These are phyloP conservation scores for Tolypocladium ophioglossoides DNA, from an alignment of 2,329 filamentous ascomycete genomes.

Conservation along the genomic window DNA sequence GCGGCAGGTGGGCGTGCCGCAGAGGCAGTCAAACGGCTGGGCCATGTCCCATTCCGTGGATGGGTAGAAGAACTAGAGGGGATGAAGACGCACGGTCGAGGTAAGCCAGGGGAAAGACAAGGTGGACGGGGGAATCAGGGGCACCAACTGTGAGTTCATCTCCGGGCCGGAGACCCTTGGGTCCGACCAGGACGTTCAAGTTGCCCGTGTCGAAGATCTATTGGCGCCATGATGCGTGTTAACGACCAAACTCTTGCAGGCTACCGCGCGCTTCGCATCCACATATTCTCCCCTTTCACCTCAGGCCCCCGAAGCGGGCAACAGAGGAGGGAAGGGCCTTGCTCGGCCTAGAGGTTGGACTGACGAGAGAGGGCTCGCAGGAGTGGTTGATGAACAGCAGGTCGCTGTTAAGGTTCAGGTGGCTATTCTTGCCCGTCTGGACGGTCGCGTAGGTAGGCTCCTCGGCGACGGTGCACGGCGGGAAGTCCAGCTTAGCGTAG, in stretches of 20 bases:
- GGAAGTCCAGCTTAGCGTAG: constrained; percentile 56
- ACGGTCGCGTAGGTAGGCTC: constrained; percentile 54
- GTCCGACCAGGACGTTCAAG: constrained; percentile 46
- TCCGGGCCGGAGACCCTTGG: constrained; percentile 40
- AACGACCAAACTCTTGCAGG: not conserved
- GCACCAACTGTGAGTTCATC: constrained; percentile 46
- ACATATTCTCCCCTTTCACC: not conserved
- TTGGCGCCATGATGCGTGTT: not conserved
- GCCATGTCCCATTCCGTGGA: constrained; percentile 68
- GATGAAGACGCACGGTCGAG: not conserved
- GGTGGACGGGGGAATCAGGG: not conserved
- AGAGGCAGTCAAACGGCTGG: constrained; percentile 59
- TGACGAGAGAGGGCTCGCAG: constrained; percentile 53
- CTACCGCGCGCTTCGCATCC: not conserved
- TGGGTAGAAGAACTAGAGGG: constrained; percentile 56
- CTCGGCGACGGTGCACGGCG: constrained; percentile 45
- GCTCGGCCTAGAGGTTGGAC: constrained; percentile 15
- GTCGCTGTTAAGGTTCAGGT: constrained; percentile 55
- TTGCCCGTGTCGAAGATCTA: constrained; percentile 51
- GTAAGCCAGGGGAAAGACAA: no score
- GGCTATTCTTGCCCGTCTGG: constrained; percentile 43
- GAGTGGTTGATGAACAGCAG: constrained; percentile 59
- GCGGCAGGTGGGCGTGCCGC: constrained; percentile 44
- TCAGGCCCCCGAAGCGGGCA: not conserved
- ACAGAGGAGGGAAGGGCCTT: not conserved